Evolutionary conservation across 2,329 filamentous ascomycete species (phyloP).

Genomic region (Ploettnerulaceae sp.): DNA sequence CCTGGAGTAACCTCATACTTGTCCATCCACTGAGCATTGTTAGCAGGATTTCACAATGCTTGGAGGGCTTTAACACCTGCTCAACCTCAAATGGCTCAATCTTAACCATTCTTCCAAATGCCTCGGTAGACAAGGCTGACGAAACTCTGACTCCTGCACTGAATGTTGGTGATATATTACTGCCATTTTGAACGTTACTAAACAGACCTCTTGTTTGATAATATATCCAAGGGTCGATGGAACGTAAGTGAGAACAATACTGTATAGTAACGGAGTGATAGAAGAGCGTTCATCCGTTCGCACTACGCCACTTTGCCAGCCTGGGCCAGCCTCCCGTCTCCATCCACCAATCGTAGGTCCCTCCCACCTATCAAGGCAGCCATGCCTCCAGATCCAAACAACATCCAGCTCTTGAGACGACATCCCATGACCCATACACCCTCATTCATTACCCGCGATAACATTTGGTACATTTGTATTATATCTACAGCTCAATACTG

Average conservation of each 20-base stretch:
- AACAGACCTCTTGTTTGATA: conserved; percentile 16
- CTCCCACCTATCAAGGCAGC: too few relatives aligned
- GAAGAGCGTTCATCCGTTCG: background rate
- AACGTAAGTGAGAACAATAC: background rate
- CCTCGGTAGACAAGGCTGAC: conserved; percentile 23
- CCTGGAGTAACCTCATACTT: conserved; percentile 51
- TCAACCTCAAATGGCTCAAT: conserved; percentile 67
- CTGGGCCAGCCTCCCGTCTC: background rate
- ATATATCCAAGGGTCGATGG: background rate
- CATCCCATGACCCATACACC: too few relatives aligned
- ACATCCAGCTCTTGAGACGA: too few relatives aligned
- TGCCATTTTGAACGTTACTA: conserved; percentile 10
- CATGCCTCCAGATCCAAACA: too few relatives aligned
- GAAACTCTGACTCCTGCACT: background rate
- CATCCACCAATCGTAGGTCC: too few relatives aligned
- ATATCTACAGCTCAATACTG: too few relatives aligned
- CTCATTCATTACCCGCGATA: too few relatives aligned
- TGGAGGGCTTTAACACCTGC: conserved; percentile 43
- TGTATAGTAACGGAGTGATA: too few relatives aligned
- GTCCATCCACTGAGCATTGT: conserved; percentile 53
- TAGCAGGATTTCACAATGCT: background rate
- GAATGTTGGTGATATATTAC: conserved; percentile 11
- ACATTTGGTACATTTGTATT: too few relatives aligned
- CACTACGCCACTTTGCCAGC: conserved; percentile 1
- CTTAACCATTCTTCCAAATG: conserved; percentile 45